Conservation (phyloP, 2,329 filamentous ascomycete genomes). For the Fusarium sp. region DNA sequence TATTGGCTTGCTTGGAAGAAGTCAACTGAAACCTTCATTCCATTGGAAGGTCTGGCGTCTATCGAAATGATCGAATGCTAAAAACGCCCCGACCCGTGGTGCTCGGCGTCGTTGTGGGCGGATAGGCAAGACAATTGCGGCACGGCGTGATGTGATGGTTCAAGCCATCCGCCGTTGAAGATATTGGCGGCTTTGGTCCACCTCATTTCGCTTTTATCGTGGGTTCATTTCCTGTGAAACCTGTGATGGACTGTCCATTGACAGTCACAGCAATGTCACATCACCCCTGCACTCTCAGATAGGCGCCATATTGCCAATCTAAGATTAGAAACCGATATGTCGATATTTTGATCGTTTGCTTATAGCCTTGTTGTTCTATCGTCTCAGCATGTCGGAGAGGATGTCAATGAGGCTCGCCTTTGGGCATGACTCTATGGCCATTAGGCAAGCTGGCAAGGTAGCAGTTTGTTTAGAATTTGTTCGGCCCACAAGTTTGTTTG, state of each 20-base stretch:
- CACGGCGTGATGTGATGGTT: constrained; percentile 38
- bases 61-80: constrained; percentile 34
- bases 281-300: constrained; percentile 26
- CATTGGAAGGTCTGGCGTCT: constrained; percentile 8
- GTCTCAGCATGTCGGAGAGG: not conserved
- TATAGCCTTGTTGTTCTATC: not conserved
- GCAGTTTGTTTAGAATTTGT: not conserved
- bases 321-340: constrained; percentile 11
- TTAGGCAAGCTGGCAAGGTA: not conserved
- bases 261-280: constrained; percentile 37
- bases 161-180: constrained; percentile 34
- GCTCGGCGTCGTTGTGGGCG: constrained; percentile 22
- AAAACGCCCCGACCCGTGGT: constrained; percentile 39
- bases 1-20: constrained; percentile 16
- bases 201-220: constrained; percentile 44
- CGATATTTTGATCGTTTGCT: constrained; percentile 22
- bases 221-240: constrained; percentile 43
- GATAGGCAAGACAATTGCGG: constrained; percentile 24
- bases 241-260: constrained; percentile 27
- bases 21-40: constrained; percentile 19
- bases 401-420: not conserved
- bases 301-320: constrained; percentile 25
- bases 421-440: not conserved
- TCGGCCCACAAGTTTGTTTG: constrained; percentile 6
- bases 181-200: constrained; percentile 22